Conservation (phyloP, 176 grass and related monocot species). For the Eleusine indica region DNA sequence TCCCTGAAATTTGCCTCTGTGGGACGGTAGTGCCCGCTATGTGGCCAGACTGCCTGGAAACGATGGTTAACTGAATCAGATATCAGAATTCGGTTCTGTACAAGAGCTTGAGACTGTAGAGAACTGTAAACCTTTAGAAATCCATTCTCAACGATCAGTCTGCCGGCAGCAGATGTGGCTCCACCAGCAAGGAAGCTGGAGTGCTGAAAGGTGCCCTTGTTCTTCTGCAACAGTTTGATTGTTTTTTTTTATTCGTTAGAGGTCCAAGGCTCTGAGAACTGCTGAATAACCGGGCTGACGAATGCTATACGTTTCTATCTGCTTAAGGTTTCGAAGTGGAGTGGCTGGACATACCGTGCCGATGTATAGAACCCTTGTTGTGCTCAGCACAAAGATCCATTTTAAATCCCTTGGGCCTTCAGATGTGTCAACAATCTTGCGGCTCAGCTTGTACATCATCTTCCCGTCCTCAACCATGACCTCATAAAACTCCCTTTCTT, state of each 20-base stretch:
- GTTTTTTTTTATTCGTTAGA: conserved; percentile 36
- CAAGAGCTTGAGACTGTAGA: neutral
- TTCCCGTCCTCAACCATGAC: conserved; percentile 59
- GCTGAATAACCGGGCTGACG: neutral
- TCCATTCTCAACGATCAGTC: conserved; percentile 70
- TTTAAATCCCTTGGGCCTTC: conserved; percentile 63
- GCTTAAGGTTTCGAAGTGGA: neutral
- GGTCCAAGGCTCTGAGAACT: neutral
- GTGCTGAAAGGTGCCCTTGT: conserved; percentile 94
- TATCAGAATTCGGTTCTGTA: neutral
- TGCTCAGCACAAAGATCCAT: conserved; percentile 99
- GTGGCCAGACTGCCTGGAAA: conserved; percentile 86
- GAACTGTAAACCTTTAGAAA: conserved; percentile 54
- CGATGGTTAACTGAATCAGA: conserved; percentile 27
- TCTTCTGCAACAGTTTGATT: conserved; percentile 66
- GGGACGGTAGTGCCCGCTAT: conserved; percentile 91
- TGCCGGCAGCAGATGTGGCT: conserved; percentile 91
- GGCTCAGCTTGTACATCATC: conserved; percentile 74
- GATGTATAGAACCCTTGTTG: conserved; percentile 74
- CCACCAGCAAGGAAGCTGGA: conserved; percentile 98
- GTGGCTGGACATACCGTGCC: conserved; percentile 44
- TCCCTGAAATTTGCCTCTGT: conserved; percentile 85
- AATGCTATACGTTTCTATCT: neutral
- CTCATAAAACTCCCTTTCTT: conserved; percentile 93
- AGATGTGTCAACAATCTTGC: conserved; percentile 65